Base-by-base conservation (phyloP, 2,329 filamentous ascomycete genomes). In the Alternaria sp. region DNA sequence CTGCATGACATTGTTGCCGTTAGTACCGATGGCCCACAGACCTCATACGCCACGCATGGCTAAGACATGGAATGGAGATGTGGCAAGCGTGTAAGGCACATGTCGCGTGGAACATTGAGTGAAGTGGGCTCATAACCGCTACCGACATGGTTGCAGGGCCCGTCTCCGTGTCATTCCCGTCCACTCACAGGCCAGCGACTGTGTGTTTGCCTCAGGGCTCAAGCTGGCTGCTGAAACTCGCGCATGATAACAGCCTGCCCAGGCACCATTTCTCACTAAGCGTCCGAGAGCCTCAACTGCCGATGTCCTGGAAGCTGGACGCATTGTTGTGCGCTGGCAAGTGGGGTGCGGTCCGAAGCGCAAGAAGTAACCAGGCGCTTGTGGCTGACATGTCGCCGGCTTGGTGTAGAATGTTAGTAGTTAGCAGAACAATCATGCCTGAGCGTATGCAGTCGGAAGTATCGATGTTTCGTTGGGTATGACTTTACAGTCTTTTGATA, bases 181-280 rank as follows among this genome's bases (percentile, higher is more conserved):
- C 58, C 57, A 46, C 36, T 59, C 60, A 50, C 52, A 49, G 58
- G 52, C 45, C 11, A 28, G 15, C 32, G 43, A 59, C 50, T 56
- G 43, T 59, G 47, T 59, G 56, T 63, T 55, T 65, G 65, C 60
- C 62, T 67, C 58, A 67, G 86, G 87, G 77, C 64, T 67, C 58
- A 67, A 86, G 87, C 78, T 80, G 83, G 58, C 81, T 83, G 25
- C 95, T 92, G 93, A 92, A 89, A 82, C 81, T 85, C 69, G 86
- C 84, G 73, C 83, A 95, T 45, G 82, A 84, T 66, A 85, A 89
- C 71, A 62, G 66, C 63, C 52, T 19, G 26, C 21, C 30, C 32
- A 40, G 43, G 52, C 43, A n/a, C 46, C 10, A 61, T 57, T 57
- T 63, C 43, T 58, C 52, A 17, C 56, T 53, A 52, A 55, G 13